Conservation (phyloP, 2,329 filamentous ascomycete genomes). For the Aspergillus ruber region DNA sequence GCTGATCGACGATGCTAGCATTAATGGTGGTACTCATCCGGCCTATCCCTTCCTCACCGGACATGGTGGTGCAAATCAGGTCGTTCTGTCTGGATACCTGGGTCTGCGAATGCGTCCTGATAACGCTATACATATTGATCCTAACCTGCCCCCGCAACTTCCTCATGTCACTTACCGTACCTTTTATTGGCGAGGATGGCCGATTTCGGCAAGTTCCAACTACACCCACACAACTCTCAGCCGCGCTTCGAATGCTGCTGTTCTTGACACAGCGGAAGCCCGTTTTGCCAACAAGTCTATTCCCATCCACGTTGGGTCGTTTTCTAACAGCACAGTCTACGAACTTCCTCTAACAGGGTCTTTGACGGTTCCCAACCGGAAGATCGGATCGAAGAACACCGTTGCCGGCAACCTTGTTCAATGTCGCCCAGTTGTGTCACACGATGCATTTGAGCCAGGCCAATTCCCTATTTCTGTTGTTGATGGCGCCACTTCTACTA, state of each 20-base stretch:
- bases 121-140: slow-evolving; percentile 55
- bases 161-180: slow-evolving; percentile 54
- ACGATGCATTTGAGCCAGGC: slow-evolving; percentile 49
- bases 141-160: slow-evolving; percentile 60
- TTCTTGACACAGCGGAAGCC: slow-evolving; percentile 48
- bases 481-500: slow-evolving; percentile 60
- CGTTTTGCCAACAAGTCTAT: slow-evolving; percentile 51
- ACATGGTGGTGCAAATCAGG: slow-evolving; percentile 62
- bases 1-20: slow-evolving; percentile 52
- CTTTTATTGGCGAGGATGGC: slow-evolving; percentile 62
- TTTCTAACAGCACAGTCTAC: slow-evolving; percentile 38
- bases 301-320: slow-evolving; percentile 51
- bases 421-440: slow-evolving; percentile 51
- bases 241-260: slow-evolving; percentile 40
- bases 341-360: slow-evolving; percentile 44
- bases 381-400: slow-evolving; percentile 49
- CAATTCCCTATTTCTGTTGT: slow-evolving; percentile 64
- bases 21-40: slow-evolving; percentile 61
- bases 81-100: slow-evolving; percentile 61
- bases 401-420: slow-evolving; percentile 57
- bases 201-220: slow-evolving; percentile 56
- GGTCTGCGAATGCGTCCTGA: slow-evolving; percentile 57
- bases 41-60: slow-evolving; percentile 67
- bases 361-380: slow-evolving; percentile 54
- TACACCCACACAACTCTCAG: slow-evolving; percentile 58